phyloP scores from a whole-genome alignment of 2,329 filamentous ascomycete species.

The Lasiodiplodia sp. region DNA sequence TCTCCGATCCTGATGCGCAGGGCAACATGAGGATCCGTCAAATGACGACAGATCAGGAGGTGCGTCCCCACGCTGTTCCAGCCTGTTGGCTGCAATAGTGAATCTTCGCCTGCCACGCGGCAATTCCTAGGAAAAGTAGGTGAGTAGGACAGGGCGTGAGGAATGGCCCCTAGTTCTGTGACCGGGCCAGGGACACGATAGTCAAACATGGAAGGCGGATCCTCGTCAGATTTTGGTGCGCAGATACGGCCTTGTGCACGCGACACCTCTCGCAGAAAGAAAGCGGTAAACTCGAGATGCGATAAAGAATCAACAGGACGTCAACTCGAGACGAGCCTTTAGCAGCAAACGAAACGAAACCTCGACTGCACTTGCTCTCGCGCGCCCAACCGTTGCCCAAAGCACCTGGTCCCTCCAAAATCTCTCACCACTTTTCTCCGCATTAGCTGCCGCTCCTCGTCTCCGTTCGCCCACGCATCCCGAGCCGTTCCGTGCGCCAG shows the following conservation, averaged over 20 bases:
- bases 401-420: neutral
- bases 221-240: slow-evolving; percentile 11
- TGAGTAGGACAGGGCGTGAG: neutral
- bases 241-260: neutral
- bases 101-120: slow-evolving; percentile 15
- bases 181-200: slow-evolving; percentile 5
- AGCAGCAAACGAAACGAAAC: neutral
- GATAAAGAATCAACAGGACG: neutral
- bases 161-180: neutral
- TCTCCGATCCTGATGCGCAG: slow-evolving; percentile 10
- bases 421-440: slow-evolving; percentile 6
- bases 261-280: neutral
- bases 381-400: neutral
- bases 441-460: neutral
- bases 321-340: slow-evolving; percentile 3
- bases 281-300: neutral
- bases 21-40: slow-evolving; percentile 19
- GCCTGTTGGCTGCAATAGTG: neutral
- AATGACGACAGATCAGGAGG: slow-evolving; percentile 26
- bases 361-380: slow-evolving; percentile 6
- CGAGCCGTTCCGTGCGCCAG: slow-evolving; percentile 10
- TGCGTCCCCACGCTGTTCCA: slow-evolving; percentile 5
- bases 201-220: slow-evolving; percentile 16
- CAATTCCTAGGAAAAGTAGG: neutral
- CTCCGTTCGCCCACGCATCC: slow-evolving; percentile 8